phyloP scores from a whole-genome alignment of 495 filamentous ascomycete genomes.

The Penicillium coprophilum region DNA sequence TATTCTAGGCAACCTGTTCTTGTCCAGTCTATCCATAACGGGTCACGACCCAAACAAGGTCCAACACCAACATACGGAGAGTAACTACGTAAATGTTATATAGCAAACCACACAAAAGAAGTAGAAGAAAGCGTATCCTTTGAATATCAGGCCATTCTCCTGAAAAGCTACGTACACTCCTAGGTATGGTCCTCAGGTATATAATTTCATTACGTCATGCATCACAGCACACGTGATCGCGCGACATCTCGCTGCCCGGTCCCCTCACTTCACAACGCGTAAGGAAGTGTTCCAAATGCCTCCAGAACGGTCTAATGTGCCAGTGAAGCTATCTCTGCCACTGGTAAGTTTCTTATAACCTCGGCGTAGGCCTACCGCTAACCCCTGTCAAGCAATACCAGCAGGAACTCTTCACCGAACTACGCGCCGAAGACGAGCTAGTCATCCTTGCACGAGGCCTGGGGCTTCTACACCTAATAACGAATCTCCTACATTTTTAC shows the following conservation, averaged over 20 bases:
- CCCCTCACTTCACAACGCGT: conserved; percentile 23
- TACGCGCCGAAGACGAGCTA: conserved; percentile 88
- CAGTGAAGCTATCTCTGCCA: conserved; percentile 91
- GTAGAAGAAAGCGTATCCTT: neutral
- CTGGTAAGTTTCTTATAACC: conserved; percentile 56
- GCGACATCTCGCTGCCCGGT: conserved; percentile 13
- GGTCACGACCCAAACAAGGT: neutral
- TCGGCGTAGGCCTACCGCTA: conserved; percentile 18
- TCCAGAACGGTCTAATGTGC: conserved; percentile 57
- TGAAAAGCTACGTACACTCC: neutral
- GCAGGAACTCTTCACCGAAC: conserved; percentile 89
- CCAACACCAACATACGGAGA: neutral
- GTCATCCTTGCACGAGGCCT: conserved; percentile 88
- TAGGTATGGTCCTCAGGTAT: too few relatives aligned
- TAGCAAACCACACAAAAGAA: neutral
- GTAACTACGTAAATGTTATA: neutral
- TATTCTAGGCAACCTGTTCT: neutral
- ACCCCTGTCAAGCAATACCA: conserved; percentile 62
- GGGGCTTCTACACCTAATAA: conserved; percentile 84
- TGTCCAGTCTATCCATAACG: neutral
- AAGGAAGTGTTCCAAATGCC: conserved; percentile 50
- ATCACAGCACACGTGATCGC: conserved; percentile 41
- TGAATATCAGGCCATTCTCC: neutral
- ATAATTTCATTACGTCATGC: conserved; percentile 34
- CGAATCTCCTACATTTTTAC: conserved; percentile 93